Evolutionary conservation across 2,329 filamentous ascomycete species (phyloP).

Genomic region (Lasiodiplodia sp.): DNA sequence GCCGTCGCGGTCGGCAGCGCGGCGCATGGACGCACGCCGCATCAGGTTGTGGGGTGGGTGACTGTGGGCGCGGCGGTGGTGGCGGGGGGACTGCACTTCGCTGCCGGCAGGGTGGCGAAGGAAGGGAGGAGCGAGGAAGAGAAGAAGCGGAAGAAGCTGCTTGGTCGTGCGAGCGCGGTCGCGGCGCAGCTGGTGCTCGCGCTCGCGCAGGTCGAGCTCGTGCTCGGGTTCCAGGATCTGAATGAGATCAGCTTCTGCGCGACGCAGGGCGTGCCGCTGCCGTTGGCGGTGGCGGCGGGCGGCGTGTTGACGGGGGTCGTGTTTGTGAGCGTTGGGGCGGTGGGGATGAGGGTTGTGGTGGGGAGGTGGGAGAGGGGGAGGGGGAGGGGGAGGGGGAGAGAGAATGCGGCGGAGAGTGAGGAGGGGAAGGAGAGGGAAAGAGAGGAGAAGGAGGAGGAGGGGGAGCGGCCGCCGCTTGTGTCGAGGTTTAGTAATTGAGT

Average conservation of each 20-base stretch:
- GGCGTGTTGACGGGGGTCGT: background rate
- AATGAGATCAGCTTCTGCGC: conserved; percentile 13
- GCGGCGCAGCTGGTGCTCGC: conserved; percentile 5
- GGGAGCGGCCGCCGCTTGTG: background rate
- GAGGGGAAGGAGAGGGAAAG: background rate
- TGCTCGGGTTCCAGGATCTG: conserved; percentile 4
- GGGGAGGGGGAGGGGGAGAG: background rate
- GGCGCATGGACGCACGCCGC: conserved; percentile 10
- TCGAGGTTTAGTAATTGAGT: conserved; percentile 14
- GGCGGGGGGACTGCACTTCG: background rate
- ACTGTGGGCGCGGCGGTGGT: background rate
- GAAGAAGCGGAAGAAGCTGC: too few relatives aligned
- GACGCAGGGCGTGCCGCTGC: conserved; percentile 2
- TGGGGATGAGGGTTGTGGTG: conserved; percentile 5
- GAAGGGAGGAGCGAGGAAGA: too few relatives aligned
- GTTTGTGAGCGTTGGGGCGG: background rate
- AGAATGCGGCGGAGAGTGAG: background rate
- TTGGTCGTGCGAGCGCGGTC: background rate
- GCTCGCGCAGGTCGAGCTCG: conserved; percentile 1
- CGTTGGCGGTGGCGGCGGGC: background rate
- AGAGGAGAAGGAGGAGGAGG: background rate
- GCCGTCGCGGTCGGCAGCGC: background rate
- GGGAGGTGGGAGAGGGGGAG: conserved; percentile 6
- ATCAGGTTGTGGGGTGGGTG: conserved; percentile 15
- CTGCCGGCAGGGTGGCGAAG: background rate